These are phyloP conservation scores for Leishmania major DNA, from an alignment of 208 protist species.

Conservation along the genomic window DNA sequence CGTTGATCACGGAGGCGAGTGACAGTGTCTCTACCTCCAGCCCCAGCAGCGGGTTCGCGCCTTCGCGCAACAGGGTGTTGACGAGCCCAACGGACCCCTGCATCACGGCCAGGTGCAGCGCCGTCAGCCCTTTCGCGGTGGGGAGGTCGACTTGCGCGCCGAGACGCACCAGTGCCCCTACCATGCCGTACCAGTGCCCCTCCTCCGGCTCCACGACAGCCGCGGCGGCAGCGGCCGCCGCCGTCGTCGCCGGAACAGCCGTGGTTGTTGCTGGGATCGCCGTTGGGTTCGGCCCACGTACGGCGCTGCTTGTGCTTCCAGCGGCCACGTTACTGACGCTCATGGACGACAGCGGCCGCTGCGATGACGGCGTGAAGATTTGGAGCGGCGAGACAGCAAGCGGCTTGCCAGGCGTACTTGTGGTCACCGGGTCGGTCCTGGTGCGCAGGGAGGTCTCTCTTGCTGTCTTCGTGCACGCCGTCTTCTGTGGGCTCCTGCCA, in stretches of 20 bases:
- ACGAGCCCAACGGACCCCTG: conserved; percentile 33
- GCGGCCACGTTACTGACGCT: too few relatives aligned
- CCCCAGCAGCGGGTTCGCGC: conserved; percentile 35
- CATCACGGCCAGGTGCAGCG: conserved; percentile 47
- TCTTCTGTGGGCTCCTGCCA: not conserved
- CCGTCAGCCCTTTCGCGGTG: conserved; percentile 34
- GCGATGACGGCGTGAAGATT: not conserved
- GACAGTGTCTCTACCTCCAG: conserved; percentile 23
- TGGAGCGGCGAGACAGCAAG: not conserved
- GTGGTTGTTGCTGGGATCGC: not conserved
- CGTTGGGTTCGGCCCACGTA: not conserved
- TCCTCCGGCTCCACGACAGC: conserved; percentile 16
- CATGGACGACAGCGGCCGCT: not conserved
- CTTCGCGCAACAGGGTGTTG: conserved; percentile 42
- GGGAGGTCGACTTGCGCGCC: conserved; percentile 40
- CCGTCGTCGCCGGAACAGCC: not conserved
- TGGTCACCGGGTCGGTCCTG: not conserved
- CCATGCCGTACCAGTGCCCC: conserved; percentile 28
- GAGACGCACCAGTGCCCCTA: conserved; percentile 31
- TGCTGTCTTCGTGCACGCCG: not conserved
- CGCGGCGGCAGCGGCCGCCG: conserved; percentile 7
- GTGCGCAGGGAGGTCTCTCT: not conserved
- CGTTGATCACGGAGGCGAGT: conserved; percentile 2
- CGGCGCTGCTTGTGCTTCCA: not conserved
- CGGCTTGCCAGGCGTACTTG: not conserved